These are phyloP conservation scores for Septoria petroselini DNA, from an alignment of 2,329 filamentous ascomycete genomes.

Conservation along the genomic window DNA sequence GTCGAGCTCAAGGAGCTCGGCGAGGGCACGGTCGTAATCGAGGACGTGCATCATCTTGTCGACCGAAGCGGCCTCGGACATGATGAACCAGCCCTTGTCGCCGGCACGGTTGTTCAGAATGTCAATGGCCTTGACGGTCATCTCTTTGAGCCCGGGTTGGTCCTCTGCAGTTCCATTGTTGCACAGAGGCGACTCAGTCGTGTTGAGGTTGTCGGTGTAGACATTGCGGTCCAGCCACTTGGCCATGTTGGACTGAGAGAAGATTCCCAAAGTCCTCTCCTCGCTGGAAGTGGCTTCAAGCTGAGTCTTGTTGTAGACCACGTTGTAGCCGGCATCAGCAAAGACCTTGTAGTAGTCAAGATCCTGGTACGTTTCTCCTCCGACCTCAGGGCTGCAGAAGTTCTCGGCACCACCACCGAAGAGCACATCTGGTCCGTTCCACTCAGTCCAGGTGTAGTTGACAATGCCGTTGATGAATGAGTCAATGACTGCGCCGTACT, in stretches of 20 bases:
- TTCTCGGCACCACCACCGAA: slow-evolving; percentile 79
- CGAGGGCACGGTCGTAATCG: slow-evolving; percentile 81
- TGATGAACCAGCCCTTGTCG: slow-evolving; percentile 74
- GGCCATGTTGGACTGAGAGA: slow-evolving; percentile 69
- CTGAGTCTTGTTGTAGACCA: slow-evolving; percentile 71
- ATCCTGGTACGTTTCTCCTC: slow-evolving; percentile 61
- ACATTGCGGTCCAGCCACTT: slow-evolving; percentile 83
- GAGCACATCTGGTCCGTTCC: slow-evolving; percentile 72
- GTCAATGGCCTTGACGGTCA: slow-evolving; percentile 66
- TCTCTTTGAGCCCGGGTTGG: slow-evolving; percentile 80
- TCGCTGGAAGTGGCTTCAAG: slow-evolving; percentile 57
- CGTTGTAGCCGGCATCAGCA: slow-evolving; percentile 65
- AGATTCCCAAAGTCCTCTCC: slow-evolving; percentile 71
- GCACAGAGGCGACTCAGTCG: slow-evolving; percentile 66
- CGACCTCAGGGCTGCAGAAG: slow-evolving; percentile 58
- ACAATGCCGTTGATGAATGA: slow-evolving; percentile 70
- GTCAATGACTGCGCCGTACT: slow-evolving; percentile 71
- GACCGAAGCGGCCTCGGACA: slow-evolving; percentile 80
- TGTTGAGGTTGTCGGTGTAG: slow-evolving; percentile 66
- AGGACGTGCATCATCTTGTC: slow-evolving; percentile 88
- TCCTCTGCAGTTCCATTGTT: slow-evolving; percentile 63
- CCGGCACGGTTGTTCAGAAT: slow-evolving; percentile 52
- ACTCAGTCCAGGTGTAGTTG: slow-evolving; percentile 79
- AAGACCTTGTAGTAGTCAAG: slow-evolving; percentile 73
- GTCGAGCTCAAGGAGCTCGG: slow-evolving; percentile 80